Conservation (phyloP, 495 filamentous ascomycete species). For the Elasticomyces elasticus region DNA sequence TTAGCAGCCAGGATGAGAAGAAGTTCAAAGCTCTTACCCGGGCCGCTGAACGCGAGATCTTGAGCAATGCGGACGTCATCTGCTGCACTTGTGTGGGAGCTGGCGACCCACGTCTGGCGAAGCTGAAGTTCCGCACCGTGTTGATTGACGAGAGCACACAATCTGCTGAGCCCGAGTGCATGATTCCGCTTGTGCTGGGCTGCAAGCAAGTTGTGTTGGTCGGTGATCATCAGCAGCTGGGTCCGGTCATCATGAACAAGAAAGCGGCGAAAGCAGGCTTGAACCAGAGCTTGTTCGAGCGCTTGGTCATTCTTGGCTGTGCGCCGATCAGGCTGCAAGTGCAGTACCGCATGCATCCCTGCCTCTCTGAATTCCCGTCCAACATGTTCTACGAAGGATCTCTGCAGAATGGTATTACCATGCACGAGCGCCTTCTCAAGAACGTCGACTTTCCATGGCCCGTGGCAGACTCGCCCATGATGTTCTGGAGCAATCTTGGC, state of each 20-base stretch:
- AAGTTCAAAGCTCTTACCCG: conserved; percentile 92
- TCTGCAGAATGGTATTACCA: conserved; percentile 92
- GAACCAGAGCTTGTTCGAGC: conserved; percentile 95
- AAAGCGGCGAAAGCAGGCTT: conserved; percentile 96
- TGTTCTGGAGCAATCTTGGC: conserved; percentile 99
- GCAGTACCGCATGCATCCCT: conserved; percentile 99
- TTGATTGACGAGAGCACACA: conserved; percentile 98
- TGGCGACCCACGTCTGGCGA: conserved; percentile 86
- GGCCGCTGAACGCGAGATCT: conserved; percentile 86
- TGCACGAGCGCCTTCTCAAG: conserved; percentile 71
- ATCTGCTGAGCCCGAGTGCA: conserved; percentile 97
- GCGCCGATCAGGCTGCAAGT: conserved; percentile 90
- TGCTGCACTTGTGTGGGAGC: conserved; percentile 99
- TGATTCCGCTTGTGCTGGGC: conserved; percentile 94
- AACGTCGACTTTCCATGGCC: conserved; percentile 99
- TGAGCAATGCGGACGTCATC: conserved; percentile 94
- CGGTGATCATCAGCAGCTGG: conserved; percentile 96
- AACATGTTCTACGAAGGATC: conserved; percentile 99
- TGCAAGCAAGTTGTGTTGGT: conserved; percentile 98
- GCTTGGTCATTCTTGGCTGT: conserved; percentile 86
- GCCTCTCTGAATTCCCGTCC: conserved; percentile 93
- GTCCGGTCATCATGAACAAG: conserved; percentile 99
- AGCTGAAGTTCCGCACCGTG: conserved; percentile 96
- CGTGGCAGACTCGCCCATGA: conserved; percentile 87
- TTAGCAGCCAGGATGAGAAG: conserved; percentile 96